Conservation (phyloP, 2,329 filamentous ascomycete genomes). For the Pseudophaeomoniella oleicola region DNA sequence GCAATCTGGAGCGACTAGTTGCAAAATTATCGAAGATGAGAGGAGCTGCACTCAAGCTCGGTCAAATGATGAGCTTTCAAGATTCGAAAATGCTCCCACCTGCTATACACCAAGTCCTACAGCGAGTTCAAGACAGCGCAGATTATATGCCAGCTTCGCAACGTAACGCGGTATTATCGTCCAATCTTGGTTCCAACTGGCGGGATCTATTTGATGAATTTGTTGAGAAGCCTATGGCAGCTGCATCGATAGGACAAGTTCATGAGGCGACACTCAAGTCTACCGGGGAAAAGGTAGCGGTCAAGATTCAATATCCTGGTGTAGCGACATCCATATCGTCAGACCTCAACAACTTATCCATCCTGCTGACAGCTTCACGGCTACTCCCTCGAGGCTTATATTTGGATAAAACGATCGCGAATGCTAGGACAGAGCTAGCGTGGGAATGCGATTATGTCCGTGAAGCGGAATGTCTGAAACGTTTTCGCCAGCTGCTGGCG, state of each 20-base stretch:
- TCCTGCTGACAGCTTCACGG: conserved; percentile 79
- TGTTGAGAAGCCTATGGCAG: conserved; percentile 82
- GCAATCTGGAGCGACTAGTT: conserved; percentile 86
- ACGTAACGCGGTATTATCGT: conserved; percentile 64
- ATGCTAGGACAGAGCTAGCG: conserved; percentile 75
- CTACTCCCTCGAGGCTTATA: conserved; percentile 85
- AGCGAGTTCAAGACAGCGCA: conserved; percentile 87
- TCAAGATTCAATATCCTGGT: conserved; percentile 95
- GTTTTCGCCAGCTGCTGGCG: conserved; percentile 64
- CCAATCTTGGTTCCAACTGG: conserved; percentile 75
- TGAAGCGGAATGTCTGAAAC: conserved; percentile 66
- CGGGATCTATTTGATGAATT: conserved; percentile 69
- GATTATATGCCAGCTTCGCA: conserved; percentile 98
- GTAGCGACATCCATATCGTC: conserved; percentile 94
- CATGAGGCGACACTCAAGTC: conserved; percentile 70
- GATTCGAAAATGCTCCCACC: conserved; percentile 88
- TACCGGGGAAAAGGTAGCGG: conserved; percentile 63
- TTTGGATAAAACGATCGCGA: conserved; percentile 92
- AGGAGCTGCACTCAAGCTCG: conserved; percentile 89
- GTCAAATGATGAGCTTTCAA: conserved; percentile 97
- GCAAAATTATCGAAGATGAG: conserved; percentile 90
- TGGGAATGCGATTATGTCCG: conserved; percentile 96
- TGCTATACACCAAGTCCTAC: conserved; percentile 75
- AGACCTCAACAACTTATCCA: conserved; percentile 81
- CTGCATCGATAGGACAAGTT: conserved; percentile 93